These are phyloP conservation scores for Pseudopyrenochaeta lycopersici DNA, from an alignment of 2,329 filamentous ascomycete genomes.

Conservation along the genomic window DNA sequence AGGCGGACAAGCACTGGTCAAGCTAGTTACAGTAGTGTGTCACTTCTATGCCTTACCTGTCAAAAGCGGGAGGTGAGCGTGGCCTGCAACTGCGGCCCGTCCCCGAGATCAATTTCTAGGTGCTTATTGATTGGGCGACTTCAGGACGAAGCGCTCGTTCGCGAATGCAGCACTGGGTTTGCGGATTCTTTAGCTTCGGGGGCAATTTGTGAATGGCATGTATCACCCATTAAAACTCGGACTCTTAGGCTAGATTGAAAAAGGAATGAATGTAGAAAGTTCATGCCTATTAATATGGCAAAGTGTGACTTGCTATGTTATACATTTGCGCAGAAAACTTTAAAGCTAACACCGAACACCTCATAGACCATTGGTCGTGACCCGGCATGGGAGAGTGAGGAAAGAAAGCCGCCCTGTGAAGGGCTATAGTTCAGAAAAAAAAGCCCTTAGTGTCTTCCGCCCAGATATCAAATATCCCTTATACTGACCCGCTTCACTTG, in stretches of 20 bases:
- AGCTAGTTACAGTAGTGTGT: background rate
- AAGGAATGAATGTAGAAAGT: background rate
- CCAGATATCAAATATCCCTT: background rate
- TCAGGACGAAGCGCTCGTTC: background rate
- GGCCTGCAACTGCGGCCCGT: background rate
- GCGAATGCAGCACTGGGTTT: too few relatives aligned
- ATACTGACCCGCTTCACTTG: background rate
- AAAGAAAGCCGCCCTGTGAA: too few relatives aligned
- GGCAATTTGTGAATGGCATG: too few relatives aligned
- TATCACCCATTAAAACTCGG: too few relatives aligned
- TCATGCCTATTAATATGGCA: background rate
- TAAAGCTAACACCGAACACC: background rate
- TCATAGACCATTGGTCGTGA: background rate
- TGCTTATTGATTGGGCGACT: background rate
- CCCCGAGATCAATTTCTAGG: background rate
- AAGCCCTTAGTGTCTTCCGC: background rate
- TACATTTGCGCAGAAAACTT: background rate
- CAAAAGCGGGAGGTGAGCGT: conserved; percentile 1
- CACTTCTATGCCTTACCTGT: background rate
- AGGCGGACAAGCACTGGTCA: background rate
- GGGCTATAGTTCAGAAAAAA: background rate
- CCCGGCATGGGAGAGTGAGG: background rate
- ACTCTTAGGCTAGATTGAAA: too few relatives aligned
- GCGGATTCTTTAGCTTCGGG: too few relatives aligned
- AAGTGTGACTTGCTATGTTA: background rate